Base-by-base conservation (phyloP, 257 asterid genomes). In the Scutellaria galericulata region DNA sequence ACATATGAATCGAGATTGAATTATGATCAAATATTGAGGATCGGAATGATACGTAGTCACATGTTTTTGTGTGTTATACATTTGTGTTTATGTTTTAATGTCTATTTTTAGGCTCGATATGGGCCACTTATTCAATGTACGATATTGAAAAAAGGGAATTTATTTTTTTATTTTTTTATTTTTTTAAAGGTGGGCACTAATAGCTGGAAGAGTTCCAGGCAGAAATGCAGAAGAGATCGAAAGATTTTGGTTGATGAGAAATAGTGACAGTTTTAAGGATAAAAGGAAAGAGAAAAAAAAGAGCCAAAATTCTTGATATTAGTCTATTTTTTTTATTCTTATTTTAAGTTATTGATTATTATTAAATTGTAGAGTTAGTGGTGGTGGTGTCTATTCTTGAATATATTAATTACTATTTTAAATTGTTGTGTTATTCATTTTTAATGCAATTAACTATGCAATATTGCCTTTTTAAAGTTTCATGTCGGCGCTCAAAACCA, bases 151-250 rank as follows among this genome's bases (percentile, higher is more conserved):
- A 3, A 31, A 4, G 2, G 37, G 37, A 31, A 31, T 3, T 31
- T 2, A 31, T 31, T n/a, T n/a, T n/a, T n/a, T 1, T 2, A 31
- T 18, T 0, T 8, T 9, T 35, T 6, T 14, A 7, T 18, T 9
- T 18, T 46, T 31, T 35, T 0, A 27, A 77, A 89, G 96, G 84
- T 89, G 96, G 96, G 86, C 48, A 6, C 64, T 89, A 75, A 89
- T 89, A 67, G 93, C 96, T 46, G 96, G 96, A 27, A 80, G 96
- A 72, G 78, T 89, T 42, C 96, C 96, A 0, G 96, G 93, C 1
- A 80, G 91, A 37, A 87, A 47, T 40, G 83, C 96, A 9, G 96
- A 85, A 68, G 96, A 89, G 74, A 83, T 89, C 57, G 93, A 89
- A 63, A 89, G 96, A 68, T 89, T 80, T 80, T 89, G 96, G 96